A percentile compares a stretch with the other conserved stretches of the same genome.
Conservation (phyloP, 768 basidiomycete species). For the Boletus sp. region DNA sequence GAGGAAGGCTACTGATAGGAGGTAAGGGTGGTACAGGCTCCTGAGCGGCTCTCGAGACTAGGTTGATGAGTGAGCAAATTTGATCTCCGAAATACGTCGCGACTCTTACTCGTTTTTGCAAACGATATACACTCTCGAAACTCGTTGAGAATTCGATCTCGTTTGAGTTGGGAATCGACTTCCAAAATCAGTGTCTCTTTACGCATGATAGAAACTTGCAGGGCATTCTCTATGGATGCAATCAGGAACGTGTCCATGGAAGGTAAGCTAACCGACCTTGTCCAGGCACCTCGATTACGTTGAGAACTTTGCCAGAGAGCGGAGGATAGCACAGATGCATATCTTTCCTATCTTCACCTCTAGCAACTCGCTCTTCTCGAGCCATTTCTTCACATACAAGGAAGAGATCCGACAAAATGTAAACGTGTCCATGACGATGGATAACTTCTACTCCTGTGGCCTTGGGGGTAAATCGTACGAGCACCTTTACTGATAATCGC, state of each 20-base stretch:
- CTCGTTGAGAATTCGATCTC: constrained; percentile 65
- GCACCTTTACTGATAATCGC: constrained; percentile 67
- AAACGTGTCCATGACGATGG: constrained; percentile 79
- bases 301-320: constrained; percentile 89
- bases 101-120: constrained; percentile 61
- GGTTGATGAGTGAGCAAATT: constrained; percentile 4
- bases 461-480: constrained; percentile 74
- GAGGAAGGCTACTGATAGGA: constrained; percentile 37
- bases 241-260: constrained; percentile 12
- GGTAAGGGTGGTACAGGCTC: constrained; percentile 70
- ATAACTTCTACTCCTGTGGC: constrained; percentile 71
- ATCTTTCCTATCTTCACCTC: constrained; percentile 61
- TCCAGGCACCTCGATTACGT: constrained; percentile 58
- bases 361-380: constrained; percentile 54
- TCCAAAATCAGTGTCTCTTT: constrained; percentile 81
- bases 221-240: constrained; percentile 54
- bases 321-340: constrained; percentile 96
- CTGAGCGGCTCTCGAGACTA: constrained; percentile 59
- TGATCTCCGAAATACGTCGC: background rate
- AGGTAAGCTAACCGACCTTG: constrained; percentile 46
- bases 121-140: constrained; percentile 86
- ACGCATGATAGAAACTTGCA: constrained; percentile 81
- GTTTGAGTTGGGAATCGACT: constrained; percentile 51
- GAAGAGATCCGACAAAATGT: constrained; percentile 91
- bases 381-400: constrained; percentile 85